phyloP scores from a whole-genome alignment of 495 filamentous ascomycete species.

The Cercophora samala region DNA sequence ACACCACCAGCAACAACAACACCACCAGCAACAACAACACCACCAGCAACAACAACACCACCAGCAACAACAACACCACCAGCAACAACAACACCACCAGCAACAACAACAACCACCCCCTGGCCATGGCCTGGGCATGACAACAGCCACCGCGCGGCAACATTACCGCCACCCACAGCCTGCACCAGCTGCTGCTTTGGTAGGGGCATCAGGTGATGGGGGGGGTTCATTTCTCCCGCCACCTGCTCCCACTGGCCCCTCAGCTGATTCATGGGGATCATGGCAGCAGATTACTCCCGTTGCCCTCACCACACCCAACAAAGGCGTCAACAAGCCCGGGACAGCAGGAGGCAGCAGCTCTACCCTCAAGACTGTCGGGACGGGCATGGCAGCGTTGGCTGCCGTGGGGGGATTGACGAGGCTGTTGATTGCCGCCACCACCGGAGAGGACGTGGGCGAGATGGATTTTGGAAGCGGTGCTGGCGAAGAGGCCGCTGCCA shows the following conservation, averaged over 20 bases:
- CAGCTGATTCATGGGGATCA: not conserved
- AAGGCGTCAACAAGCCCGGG: not conserved
- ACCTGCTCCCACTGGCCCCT: not conserved
- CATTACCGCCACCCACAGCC: not conserved
- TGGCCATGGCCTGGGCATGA: too few relatives aligned
- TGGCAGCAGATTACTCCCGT: not conserved
- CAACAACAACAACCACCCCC: not conserved
- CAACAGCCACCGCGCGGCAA: not conserved
- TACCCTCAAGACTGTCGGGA: not conserved
- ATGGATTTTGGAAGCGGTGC: not conserved
- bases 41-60: not conserved
- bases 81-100: too few relatives aligned
- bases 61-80: too few relatives aligned
- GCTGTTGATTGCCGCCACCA: constrained; percentile 1
- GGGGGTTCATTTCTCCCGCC: not conserved
- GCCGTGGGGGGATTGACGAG: constrained; percentile 2
- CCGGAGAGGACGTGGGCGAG: constrained; percentile 7
- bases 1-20: not conserved
- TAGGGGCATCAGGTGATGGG: not conserved
- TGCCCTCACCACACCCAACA: not conserved
- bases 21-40: not conserved
- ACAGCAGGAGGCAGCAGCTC: not conserved
- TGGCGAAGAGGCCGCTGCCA: not conserved
- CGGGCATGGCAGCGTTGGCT: not conserved
- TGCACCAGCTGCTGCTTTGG: not conserved